Evolutionary conservation across 176 grass and related monocot species (phyloP), one percentile per base, ranked within the genome.

Genomic region (Microstegium vimineum): DNA sequence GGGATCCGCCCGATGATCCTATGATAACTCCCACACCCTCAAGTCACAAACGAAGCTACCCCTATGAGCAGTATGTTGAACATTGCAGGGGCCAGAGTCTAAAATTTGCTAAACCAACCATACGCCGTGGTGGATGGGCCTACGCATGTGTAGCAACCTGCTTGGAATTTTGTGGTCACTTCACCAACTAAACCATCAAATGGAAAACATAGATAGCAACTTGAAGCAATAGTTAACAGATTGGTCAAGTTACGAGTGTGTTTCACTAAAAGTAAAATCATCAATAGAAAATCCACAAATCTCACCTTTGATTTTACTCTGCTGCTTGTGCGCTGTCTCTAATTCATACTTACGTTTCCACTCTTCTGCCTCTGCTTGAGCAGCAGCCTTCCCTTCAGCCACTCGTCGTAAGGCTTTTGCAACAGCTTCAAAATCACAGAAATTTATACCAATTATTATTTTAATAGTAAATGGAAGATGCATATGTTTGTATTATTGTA

Each of bases 301-400:
- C 60, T 66, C 32, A 95, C 96, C 85, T 95, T 92, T 87, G 73
- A 75, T 83, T 87, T 86, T 90, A 51, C 66, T 69, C 38, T 82
- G 80, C 64, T 90, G 69, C 56, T 93, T 99, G n/a, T 69, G 89
- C 0, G 85, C 83, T 37, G 43, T 85, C 85, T 99, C 96, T 71
- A 92, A 77, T 86, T 99, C 89, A 83, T 99, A 99, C 85, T 95
- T 99, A 15, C 91, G 91, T 68, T 93, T 99, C 96, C 96, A 99
- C 61, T 94, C 91, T 75, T 83, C 85, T 5, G 93, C 89, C 82
- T 99, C 96, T 10, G 85, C 80, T 89, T 99, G 89, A 77, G 96
- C 96, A 80, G 85, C 73, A 89, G 96, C 96, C 78, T 99, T 99
- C 80, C 89, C 93, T 91, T 99, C 96, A 1, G 93, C 96, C 77